Evolutionary conservation across 306 rosid genomes (phyloP).

Genomic region (Alnus glutinosa): DNA sequence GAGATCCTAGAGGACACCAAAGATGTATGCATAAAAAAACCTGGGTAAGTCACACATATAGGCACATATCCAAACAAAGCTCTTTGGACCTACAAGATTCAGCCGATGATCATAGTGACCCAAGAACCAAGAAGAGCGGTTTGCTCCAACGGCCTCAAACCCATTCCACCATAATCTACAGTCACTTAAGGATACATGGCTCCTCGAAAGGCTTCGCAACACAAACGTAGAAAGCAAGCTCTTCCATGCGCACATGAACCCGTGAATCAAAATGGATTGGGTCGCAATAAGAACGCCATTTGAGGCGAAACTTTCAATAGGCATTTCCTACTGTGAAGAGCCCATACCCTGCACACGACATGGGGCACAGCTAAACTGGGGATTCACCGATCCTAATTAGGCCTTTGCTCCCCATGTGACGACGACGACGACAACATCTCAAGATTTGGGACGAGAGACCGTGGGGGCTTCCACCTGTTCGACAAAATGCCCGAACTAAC

Average conservation of each 20-base stretch:
- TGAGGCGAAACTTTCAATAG: not conserved
- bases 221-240: not conserved
- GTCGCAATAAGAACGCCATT: not conserved
- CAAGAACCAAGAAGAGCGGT: not conserved
- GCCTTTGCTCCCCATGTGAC: not conserved
- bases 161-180: not conserved
- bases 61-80: conserved; percentile 1
- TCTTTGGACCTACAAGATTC: not conserved
- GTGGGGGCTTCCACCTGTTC: not conserved
- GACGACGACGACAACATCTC: not conserved
- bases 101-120: not conserved
- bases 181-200: not conserved
- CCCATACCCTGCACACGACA: not conserved
- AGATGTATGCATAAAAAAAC: not conserved
- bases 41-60: not conserved
- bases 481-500: not conserved
- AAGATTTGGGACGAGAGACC: not conserved
- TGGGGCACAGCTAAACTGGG: not conserved
- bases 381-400: not conserved
- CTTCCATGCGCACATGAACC: not conserved
- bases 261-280: not conserved
- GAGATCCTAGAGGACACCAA: not conserved
- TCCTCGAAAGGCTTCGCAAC: not conserved
- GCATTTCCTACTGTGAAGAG: not conserved
- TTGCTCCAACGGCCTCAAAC: not conserved